Percentiles rank a stretch among this genome's conserved stretches.
Evolutionary conservation across 257 asterid species (phyloP).

Genomic region (Leonotis leonurus): DNA sequence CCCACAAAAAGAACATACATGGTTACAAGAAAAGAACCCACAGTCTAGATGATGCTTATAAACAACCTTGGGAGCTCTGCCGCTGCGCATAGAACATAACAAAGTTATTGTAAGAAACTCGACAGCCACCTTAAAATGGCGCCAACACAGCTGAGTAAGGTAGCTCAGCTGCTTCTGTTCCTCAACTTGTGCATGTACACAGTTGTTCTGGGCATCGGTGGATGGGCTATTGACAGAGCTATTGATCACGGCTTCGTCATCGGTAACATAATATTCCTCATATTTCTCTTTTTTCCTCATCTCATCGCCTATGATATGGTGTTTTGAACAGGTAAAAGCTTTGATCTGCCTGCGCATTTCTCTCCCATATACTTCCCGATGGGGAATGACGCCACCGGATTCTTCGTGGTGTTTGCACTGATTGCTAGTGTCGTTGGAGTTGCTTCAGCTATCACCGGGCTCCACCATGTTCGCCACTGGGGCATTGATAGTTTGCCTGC

Average conservation of each 20-base stretch:
- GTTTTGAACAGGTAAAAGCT: constrained; percentile 64
- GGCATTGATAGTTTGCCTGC: constrained; percentile 47
- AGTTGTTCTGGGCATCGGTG: too few species aligned
- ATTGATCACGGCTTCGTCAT: too few species aligned
- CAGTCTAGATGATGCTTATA: too few species aligned
- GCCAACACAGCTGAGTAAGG: constrained; percentile 32
- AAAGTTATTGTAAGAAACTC: too few species aligned
- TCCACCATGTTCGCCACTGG: constrained; percentile 33
- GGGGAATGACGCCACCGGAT: too few species aligned
- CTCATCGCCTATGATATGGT: too few species aligned
- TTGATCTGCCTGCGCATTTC: constrained; percentile 66
- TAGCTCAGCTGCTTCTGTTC: constrained; percentile 51
- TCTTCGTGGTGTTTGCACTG: constrained; percentile 67
- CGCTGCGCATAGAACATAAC: too few species aligned
- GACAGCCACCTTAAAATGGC: constrained; percentile 33
- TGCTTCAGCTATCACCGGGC: constrained; percentile 60
- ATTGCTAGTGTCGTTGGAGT: constrained; percentile 81
- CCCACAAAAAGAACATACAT: too few species aligned
- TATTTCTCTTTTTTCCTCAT: neutral
- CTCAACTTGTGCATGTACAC: constrained; percentile 87
- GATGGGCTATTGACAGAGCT: too few species aligned
- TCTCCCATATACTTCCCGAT: constrained; percentile 82
- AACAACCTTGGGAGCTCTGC: too few species aligned
- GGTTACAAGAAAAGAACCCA: too few species aligned
- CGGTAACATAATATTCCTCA: too few species aligned